Evolutionary conservation across 805 yeast genomes (phyloP).

Genomic region (Nakazawaea ishiwadae): DNA sequence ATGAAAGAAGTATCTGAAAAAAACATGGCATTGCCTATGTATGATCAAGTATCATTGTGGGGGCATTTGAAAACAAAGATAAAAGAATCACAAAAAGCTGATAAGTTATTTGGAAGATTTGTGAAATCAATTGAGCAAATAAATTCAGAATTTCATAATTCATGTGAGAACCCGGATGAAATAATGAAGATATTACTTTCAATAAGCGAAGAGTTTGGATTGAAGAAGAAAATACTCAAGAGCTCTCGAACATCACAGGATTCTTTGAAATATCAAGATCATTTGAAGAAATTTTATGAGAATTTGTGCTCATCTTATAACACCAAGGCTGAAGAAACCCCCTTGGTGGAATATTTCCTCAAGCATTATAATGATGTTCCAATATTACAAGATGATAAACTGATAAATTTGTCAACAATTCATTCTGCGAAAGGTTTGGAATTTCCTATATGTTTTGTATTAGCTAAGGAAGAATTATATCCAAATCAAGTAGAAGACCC

Average conservation of each 20-base stretch:
- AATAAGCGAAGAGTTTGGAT: constrained; percentile 30
- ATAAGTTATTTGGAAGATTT: constrained; percentile 20
- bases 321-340: constrained; percentile 20
- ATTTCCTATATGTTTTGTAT: constrained; percentile 61
- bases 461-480: constrained; percentile 16
- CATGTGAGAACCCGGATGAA: constrained; percentile 28
- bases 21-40: constrained; percentile 17
- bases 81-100: constrained; percentile 11
- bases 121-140: constrained; percentile 13
- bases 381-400: constrained; percentile 20
- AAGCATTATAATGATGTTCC: constrained; percentile 35
- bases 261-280: constrained; percentile 22
- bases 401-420: constrained; percentile 58
- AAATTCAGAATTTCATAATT: constrained; percentile 18
- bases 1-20: constrained; percentile 6
- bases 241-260: constrained; percentile 21
- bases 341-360: constrained; percentile 35
- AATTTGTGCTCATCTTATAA: constrained; percentile 26
- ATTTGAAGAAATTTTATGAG: constrained; percentile 31
- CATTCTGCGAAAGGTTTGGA: constrained; percentile 76
- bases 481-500: constrained; percentile 15
- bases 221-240: constrained; percentile 26
- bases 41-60: constrained; percentile 12
- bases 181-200: constrained; percentile 30
- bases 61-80: constrained; percentile 13